Percentiles rank a stretch among this genome's conserved stretches.
These are phyloP conservation scores for Protostelium mycophagum DNA, from an alignment of 78 protist genomes.

Conservation along the genomic window DNA sequence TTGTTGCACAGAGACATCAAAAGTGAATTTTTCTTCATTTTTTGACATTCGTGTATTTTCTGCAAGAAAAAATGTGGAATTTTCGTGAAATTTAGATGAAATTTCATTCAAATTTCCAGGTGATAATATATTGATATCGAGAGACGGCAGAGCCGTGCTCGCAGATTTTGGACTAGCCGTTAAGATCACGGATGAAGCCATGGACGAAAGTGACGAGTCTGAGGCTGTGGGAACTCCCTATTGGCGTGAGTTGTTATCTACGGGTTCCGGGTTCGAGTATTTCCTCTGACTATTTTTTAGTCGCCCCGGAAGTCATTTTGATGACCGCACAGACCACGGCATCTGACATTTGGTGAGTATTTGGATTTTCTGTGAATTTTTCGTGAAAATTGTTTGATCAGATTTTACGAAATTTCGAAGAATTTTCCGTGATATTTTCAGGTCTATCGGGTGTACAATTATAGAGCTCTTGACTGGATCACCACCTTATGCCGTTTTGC, in stretches of 20 bases:
- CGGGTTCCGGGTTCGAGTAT: background rate
- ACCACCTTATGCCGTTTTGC: constrained; percentile 96
- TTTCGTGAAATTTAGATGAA: background rate
- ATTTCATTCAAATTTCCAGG: constrained; percentile 13
- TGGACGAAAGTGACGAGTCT: constrained; percentile 45
- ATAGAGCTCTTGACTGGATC: constrained; percentile 93
- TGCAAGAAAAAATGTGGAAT: background rate
- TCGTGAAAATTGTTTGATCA: background rate
- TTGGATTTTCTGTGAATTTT: constrained; percentile 23
- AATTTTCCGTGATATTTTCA: constrained; percentile 79
- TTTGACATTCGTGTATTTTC: constrained; percentile 1
- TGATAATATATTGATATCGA: constrained; percentile 77
- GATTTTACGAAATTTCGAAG: background rate
- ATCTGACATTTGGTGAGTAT: constrained; percentile 89
- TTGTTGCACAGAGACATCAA: constrained; percentile 85
- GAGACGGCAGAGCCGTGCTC: constrained; percentile 69
- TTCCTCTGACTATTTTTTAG: constrained; percentile 16
- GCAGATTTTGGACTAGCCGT: constrained; percentile 96
- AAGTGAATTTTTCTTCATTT: constrained; percentile 54
- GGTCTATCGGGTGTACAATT: constrained; percentile 94
- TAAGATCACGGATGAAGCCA: constrained; percentile 28
- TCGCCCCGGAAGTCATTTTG: constrained; percentile 97
- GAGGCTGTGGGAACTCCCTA: constrained; percentile 80
- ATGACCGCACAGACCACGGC: constrained; percentile 76
- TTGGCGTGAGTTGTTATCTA: constrained; percentile 71